Evolutionary conservation across 1,139 yeast genomes (phyloP).

Genomic region (Blastobotrys serpentis): DNA sequence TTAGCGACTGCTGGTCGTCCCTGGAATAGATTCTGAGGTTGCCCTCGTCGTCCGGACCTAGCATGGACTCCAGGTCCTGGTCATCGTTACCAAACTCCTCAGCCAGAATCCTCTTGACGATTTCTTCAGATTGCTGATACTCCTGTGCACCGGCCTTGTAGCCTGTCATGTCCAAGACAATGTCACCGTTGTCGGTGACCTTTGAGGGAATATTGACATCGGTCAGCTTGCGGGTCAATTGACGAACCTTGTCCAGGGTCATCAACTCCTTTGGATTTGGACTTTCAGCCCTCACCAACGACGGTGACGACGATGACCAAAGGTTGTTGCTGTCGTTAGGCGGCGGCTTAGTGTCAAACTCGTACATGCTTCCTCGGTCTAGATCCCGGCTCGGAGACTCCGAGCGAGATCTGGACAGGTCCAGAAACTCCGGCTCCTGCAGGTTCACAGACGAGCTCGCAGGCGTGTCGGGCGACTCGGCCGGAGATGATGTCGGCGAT

Average conservation of each 20-base stretch:
- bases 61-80: slow-evolving; percentile 48
- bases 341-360: background rate
- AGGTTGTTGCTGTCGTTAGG: background rate
- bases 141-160: slow-evolving; percentile 84
- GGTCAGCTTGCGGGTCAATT: slow-evolving; percentile 64
- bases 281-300: slow-evolving; percentile 14
- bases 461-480: slow-evolving; percentile 43
- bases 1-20: slow-evolving; percentile 28
- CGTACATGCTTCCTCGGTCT: too few relatives aligned
- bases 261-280: slow-evolving; percentile 22
- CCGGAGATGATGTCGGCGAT: slow-evolving; percentile 69
- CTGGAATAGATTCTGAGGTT: slow-evolving; percentile 61
- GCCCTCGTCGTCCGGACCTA: slow-evolving; percentile 68
- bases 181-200: slow-evolving; percentile 85
- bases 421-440: slow-evolving; percentile 60
- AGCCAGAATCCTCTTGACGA: slow-evolving; percentile 66
- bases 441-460: slow-evolving; percentile 23
- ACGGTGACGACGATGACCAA: slow-evolving; percentile 11
- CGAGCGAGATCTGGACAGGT: slow-evolving; percentile 33
- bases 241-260: slow-evolving; percentile 64
- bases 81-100: slow-evolving; percentile 63
- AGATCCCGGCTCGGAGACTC: slow-evolving; percentile 19
- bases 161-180: slow-evolving; percentile 93
- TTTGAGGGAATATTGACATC: slow-evolving; percentile 82
- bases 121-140: slow-evolving; percentile 46